Evolutionary conservation across 306 rosid genomes (phyloP), one percentile per base, ranked within the genome.

Genomic region (Pterocarpus santalinus): DNA sequence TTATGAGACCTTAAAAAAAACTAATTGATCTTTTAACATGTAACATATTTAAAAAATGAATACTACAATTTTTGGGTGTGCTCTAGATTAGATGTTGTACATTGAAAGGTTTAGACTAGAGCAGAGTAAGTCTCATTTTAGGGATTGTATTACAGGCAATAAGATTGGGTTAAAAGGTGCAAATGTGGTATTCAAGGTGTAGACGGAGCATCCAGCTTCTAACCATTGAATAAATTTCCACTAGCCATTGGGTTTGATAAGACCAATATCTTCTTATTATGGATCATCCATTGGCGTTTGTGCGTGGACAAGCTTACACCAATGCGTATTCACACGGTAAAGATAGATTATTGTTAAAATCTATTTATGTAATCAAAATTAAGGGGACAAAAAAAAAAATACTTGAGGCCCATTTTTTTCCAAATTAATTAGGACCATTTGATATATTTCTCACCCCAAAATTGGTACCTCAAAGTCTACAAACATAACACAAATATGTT

Each of bases 381-480:
- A 36, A 75, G 64, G 38, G 16, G 4, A 28, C 58, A 69, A 4
- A 39, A 76, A 4, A 39, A 76, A 39, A 52, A 13, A 46, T 15
- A 22, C 28, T 22, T 0, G 11, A 44, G 11, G 22, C 13, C 30
- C 51, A 6, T 8, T 63, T 43, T 41, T 52, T 22, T 22, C 28
- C 75, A 22, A 16, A 30, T 34, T 8, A 32, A 41, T 63, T 22
- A 71, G 49, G 49, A 43, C 11, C 38, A 22, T 63, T 12, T 14
- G 10, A 52, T 63, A 30, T 65, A 70, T 77, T 41, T 76, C 44
- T 16, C 64, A n/a, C 22, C 58, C 57, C 71, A 60, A 44, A 61
- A 75, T 32, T 62, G 46, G 60, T 61, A 44, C 17, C 72, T 30
- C 67, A 78, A 67, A 74, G 47, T 38, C 65, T 51, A 69, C 61